phyloP scores from a whole-genome alignment of 805 yeast species.

The Kodamaea restingae region DNA sequence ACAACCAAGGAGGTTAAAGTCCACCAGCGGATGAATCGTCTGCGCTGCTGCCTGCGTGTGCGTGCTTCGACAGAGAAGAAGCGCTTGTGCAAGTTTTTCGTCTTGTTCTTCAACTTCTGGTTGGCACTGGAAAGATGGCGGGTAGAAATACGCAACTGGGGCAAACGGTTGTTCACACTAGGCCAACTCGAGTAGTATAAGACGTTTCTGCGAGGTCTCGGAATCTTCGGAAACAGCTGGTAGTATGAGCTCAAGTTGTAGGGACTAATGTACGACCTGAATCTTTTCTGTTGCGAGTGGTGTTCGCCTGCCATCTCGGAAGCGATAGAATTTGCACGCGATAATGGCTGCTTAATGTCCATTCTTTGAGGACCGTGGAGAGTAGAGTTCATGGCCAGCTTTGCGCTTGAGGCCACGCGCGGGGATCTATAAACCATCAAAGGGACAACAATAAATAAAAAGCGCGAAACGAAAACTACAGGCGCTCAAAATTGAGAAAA shows the following conservation, averaged over 20 bases:
- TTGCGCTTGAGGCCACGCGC: conserved; percentile 10
- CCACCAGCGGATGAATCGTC: conserved; percentile 49
- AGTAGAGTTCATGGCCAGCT: conserved; percentile 18
- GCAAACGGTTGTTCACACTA: conserved; percentile 19
- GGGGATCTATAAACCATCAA: conserved; percentile 8
- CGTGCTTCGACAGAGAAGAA: conserved; percentile 43
- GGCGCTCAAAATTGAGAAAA: no score
- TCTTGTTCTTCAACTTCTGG: conserved; percentile 31
- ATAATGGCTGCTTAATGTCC: conserved; percentile 40
- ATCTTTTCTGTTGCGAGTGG: conserved; percentile 10
- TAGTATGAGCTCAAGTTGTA: conserved; percentile 21
- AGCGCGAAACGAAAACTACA: no score
- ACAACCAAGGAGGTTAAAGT: conserved; percentile 50
- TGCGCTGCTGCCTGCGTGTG: conserved; percentile 33
- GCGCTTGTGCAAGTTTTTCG: conserved; percentile 34
- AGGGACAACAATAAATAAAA: neutral
- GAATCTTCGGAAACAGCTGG: conserved; percentile 50
- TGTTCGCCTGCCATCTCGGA: conserved; percentile 30
- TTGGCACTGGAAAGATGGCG: conserved; percentile 36
- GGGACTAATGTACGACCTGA: no score
- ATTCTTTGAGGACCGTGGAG: conserved; percentile 34
- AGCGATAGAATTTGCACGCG: conserved; percentile 33
- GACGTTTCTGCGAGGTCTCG: conserved; percentile 53
- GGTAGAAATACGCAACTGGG: conserved; percentile 22
- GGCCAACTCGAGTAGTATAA: conserved; percentile 48